Base-by-base conservation (phyloP, 495 filamentous ascomycete genomes). In the Xylaria bambusicola region DNA sequence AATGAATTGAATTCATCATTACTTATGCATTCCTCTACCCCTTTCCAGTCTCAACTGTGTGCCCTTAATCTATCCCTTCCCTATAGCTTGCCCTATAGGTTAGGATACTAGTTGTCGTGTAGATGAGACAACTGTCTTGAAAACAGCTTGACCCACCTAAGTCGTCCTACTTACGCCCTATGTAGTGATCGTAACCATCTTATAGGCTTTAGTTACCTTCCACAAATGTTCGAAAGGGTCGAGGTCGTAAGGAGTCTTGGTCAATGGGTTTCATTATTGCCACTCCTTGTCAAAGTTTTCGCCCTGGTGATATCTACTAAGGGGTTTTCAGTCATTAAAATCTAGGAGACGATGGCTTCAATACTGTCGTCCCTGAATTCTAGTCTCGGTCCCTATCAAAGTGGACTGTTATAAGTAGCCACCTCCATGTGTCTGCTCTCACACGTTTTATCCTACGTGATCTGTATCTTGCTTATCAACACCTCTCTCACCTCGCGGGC, bases 1-100 rank as follows among this genome's bases (percentile, higher is more conserved):
- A 10, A 36, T 50, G 61, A 62, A 48, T 46, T 45, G 48, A 55
- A 52, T 61, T 56, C 26, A 56, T 18, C 24, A 17, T 38, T 13
- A 24, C 6, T 27, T 36, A 41, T 60, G 48, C 59, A 62, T 67
- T 53, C 62, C 31, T 38, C 6, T n/a, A 6, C 6, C 13, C 1
- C 44, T 27, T n/a, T 17, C 26, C 8, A 12, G 5, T 54, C 17
- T 44, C 10, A 5, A 8, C 17, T 44, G 31, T 42, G 17, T 23
- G 26, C 52, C 38, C n/a, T 42, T 24, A 8, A 13, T 35, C 12
- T 33, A 17, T 42, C 23, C 24, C 38, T 54, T 0, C 9, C 0
- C 24, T 44, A n/a, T n/a, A n/a, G n/a, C n/a, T n/a, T n/a, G n/a
- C n/a, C n/a, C n/a, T n/a, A n/a, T n/a, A n/a, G 24, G 4, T 7